These are phyloP conservation scores for Sphaerosporella brunnea DNA, from an alignment of 495 filamentous ascomycete genomes.

Conservation along the genomic window DNA sequence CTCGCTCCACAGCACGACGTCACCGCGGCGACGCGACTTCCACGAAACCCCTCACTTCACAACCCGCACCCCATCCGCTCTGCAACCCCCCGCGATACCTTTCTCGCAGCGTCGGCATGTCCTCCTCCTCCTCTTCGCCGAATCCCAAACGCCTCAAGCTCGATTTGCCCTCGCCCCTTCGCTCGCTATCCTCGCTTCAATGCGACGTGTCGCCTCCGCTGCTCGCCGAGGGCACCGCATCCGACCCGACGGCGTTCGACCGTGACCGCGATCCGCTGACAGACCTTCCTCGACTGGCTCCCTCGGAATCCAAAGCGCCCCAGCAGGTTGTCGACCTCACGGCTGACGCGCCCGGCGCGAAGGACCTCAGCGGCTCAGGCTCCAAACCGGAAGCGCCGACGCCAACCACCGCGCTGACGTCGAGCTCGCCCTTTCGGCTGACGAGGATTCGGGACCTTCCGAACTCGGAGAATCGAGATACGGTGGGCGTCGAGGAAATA, in stretches of 20 bases:
- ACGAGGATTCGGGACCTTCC: conserved; percentile 52
- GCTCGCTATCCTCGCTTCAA: no score
- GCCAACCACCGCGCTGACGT: background rate
- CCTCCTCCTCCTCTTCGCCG: no score
- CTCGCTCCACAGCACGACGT: no score
- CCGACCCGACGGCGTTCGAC: background rate
- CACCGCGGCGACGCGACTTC: no score
- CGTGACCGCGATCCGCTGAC: background rate
- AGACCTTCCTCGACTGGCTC: background rate
- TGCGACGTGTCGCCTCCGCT: background rate
- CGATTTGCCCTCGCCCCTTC: no score
- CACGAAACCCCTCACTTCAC: no score
- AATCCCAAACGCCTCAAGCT: no score
- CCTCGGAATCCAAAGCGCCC: background rate
- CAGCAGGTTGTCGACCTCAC: conserved; percentile 1
- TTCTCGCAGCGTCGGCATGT: no score
- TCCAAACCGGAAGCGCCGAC: background rate
- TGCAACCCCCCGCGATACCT: no score
- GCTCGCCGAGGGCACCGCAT: background rate
- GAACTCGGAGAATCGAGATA: conserved; percentile 42
- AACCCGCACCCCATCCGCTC: no score
- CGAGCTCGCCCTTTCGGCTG: conserved; percentile 62
- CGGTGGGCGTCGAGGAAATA: conserved; percentile 50
- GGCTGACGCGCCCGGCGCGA: background rate
- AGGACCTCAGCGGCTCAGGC: conserved; percentile 1